A percentile compares a stretch with the other conserved stretches of the same genome.
Conservation (phyloP, 768 basidiomycete species). For the Boletus fagicola region DNA sequence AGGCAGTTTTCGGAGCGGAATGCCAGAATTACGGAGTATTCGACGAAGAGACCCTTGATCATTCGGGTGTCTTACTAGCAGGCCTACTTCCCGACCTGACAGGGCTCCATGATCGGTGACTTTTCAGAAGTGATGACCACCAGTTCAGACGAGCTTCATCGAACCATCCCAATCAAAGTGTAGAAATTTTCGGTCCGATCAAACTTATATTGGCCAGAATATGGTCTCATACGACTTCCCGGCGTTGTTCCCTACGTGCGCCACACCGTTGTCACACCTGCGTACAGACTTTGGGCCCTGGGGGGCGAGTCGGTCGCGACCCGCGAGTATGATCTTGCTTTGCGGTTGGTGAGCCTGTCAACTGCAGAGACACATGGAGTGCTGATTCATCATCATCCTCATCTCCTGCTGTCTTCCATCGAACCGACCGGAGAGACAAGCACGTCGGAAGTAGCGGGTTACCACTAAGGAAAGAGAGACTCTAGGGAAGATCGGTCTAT, state of each 20-base stretch:
- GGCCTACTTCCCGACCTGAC: not conserved
- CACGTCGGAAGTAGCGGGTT: not conserved
- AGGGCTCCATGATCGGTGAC: not conserved
- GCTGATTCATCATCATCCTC: not conserved
- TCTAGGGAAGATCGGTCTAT: not conserved
- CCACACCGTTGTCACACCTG: not conserved
- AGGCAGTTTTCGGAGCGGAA: not conserved
- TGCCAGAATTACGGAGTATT: not conserved
- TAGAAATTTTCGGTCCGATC: not conserved
- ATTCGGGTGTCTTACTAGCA: not conserved
- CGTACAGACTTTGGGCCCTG: not conserved
- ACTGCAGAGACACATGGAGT: not conserved
- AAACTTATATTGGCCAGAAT: not conserved
- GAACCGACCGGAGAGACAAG: not conserved
- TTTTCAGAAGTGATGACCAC: not conserved
- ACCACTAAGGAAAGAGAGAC: not conserved
- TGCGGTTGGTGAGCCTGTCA: not conserved
- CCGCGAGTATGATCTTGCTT: not conserved
- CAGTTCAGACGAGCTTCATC: not conserved
- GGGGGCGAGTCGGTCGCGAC: not conserved
- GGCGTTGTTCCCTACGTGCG: not conserved
- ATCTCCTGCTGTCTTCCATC: not conserved
- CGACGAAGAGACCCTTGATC: not conserved
- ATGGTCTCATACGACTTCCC: not conserved
- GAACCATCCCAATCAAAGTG: not conserved